Evolutionary conservation across 2,329 filamentous ascomycete species (phyloP).

Genomic region (Xylaria multiplex): DNA sequence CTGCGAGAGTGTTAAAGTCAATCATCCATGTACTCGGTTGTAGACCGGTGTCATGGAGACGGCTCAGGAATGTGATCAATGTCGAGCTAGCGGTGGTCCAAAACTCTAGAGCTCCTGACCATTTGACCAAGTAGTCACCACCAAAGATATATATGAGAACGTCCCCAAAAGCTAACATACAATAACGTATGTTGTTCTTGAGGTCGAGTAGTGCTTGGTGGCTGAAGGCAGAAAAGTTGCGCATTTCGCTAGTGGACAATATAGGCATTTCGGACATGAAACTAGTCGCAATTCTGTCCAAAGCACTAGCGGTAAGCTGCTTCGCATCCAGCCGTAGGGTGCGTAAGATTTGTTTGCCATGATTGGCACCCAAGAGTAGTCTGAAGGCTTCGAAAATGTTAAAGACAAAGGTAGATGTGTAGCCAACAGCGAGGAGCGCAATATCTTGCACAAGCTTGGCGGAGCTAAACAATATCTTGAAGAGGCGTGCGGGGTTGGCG

Average conservation of each 20-base stretch:
- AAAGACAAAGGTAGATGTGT: slow-evolving; percentile 57
- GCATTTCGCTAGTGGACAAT: slow-evolving; percentile 69
- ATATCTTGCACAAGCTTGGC: slow-evolving; percentile 85
- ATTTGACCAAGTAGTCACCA: slow-evolving; percentile 54
- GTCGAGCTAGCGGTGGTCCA: slow-evolving; percentile 37
- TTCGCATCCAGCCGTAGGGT: slow-evolving; percentile 41
- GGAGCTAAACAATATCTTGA: slow-evolving; percentile 75
- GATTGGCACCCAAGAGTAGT: slow-evolving; percentile 48
- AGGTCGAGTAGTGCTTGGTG: slow-evolving; percentile 74
- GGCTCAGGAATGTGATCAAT: slow-evolving; percentile 45
- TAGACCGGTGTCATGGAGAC: slow-evolving; percentile 51
- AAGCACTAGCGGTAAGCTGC: slow-evolving; percentile 40
- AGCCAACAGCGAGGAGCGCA: slow-evolving; percentile 71
- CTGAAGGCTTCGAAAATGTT: slow-evolving; percentile 54
- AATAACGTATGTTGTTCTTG: slow-evolving; percentile 61
- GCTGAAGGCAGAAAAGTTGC: slow-evolving; percentile 79
- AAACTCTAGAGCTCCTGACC: slow-evolving; percentile 37
- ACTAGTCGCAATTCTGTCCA: slow-evolving; percentile 60
- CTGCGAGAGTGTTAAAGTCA: slow-evolving; percentile 59
- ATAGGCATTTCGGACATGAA: slow-evolving; percentile 62
- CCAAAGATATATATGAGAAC: slow-evolving; percentile 57
- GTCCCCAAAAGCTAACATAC: slow-evolving; percentile 54
- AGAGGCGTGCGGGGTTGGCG: slow-evolving; percentile 80
- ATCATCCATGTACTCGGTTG: slow-evolving; percentile 69
- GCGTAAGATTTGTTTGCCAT: slow-evolving; percentile 42